phyloP scores from a whole-genome alignment of 2,329 filamentous ascomycete genomes.

The Hypoxylon sp. region DNA sequence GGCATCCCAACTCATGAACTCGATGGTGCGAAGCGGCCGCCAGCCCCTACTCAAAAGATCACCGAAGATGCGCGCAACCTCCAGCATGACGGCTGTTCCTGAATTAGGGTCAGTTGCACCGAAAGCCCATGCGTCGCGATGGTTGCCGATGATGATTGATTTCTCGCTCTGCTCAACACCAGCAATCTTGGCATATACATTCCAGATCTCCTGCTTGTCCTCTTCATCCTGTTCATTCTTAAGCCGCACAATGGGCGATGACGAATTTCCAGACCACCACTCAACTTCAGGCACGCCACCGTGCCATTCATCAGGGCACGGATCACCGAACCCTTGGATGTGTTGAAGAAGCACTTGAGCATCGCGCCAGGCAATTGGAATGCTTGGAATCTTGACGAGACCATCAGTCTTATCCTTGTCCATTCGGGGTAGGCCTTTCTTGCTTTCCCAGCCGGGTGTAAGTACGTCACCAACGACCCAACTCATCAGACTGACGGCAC shows the following conservation, averaged over 20 bases:
- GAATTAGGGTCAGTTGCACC: conserved; percentile 87
- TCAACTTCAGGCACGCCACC: conserved; percentile 80
- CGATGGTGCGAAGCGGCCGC: conserved; percentile 91
- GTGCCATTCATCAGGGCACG: conserved; percentile 74
- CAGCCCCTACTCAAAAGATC: conserved; percentile 80
- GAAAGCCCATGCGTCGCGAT: conserved; percentile 91
- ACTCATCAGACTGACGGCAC: conserved; percentile 79
- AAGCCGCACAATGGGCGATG: conserved; percentile 80
- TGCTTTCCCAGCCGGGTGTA: conserved; percentile 85
- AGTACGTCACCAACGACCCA: conserved; percentile 91
- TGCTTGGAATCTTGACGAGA: conserved; percentile 83
- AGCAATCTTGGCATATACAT: conserved; percentile 83
- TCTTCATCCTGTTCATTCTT: conserved; percentile 88
- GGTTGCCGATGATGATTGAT: conserved; percentile 89
- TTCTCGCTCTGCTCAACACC: conserved; percentile 87
- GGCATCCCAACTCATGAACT: conserved; percentile 97
- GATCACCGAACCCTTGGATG: conserved; percentile 77
- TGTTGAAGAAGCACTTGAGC: conserved; percentile 80
- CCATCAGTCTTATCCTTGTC: conserved; percentile 74
- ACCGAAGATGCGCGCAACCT: conserved; percentile 86
- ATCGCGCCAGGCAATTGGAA: conserved; percentile 90
- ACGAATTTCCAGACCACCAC: conserved; percentile 85
- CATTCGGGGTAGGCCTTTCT: conserved; percentile 70
- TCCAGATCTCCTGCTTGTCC: conserved; percentile 86
- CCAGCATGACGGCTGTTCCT: conserved; percentile 90